These are phyloP conservation scores for Penicillium sp. DNA, from an alignment of 2,329 filamentous ascomycete genomes.

Conservation along the genomic window DNA sequence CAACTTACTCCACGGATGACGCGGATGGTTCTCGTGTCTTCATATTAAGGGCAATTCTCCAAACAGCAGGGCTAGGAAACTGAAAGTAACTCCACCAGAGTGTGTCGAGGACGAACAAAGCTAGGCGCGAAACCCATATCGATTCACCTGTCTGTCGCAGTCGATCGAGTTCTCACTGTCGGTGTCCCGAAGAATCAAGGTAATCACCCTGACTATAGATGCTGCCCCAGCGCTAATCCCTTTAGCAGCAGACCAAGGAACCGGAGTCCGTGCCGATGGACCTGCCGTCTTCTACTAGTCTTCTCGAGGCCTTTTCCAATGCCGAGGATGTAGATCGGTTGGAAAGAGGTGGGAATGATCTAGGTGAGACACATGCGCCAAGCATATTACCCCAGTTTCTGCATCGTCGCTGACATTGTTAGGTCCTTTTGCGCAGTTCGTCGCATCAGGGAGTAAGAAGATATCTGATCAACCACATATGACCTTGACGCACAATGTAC, in stretches of 20 bases:
- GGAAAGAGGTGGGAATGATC: not conserved
- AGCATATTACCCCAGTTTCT: not conserved
- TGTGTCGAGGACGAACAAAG: not conserved
- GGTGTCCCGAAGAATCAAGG: not conserved
- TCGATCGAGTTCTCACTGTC: not conserved
- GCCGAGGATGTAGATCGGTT: constrained; percentile 9
- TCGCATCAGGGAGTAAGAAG: not conserved
- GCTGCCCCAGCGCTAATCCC: not conserved
- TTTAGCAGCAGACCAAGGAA: not conserved
- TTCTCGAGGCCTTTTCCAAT: constrained; percentile 7
- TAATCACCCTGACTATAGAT: not conserved
- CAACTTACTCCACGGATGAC: not conserved
- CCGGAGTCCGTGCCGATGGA: constrained; percentile 3
- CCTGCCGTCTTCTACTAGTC: not conserved
- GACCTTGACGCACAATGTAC: constrained; percentile 1
- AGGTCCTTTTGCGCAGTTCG: not conserved
- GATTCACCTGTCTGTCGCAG: not conserved
- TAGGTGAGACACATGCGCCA: not conserved
- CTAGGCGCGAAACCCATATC: not conserved
- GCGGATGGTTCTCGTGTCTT: not conserved
- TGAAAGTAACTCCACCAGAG: not conserved
- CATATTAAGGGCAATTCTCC: not conserved
- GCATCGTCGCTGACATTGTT: not conserved
- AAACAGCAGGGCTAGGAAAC: not conserved
- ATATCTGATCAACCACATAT: constrained; percentile 4